phyloP scores from a whole-genome alignment of 192 early-diverging fungal species.

The Gryganskiella cystojenkinii region DNA sequence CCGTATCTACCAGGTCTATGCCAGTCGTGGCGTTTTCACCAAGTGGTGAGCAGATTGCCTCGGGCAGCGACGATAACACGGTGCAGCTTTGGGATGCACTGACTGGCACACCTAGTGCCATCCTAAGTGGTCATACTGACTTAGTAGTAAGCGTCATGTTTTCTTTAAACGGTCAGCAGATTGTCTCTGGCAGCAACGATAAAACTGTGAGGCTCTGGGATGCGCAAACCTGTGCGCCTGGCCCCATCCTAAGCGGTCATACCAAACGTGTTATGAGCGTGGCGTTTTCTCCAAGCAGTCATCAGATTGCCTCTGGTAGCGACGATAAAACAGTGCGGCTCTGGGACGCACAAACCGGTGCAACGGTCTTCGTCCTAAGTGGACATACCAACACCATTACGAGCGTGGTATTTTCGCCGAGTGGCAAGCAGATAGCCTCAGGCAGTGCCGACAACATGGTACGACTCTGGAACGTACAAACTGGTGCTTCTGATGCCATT shows the following conservation, averaged over 20 bases:
- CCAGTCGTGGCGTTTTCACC: too few relatives aligned
- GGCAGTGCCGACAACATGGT: slow-evolving; percentile 94
- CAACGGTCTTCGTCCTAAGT: too few relatives aligned
- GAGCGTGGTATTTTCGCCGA: slow-evolving; percentile 54
- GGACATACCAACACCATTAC: too few relatives aligned
- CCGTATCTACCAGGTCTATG: too few relatives aligned
- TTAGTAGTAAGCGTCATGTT: slow-evolving; percentile 83
- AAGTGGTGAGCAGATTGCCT: background rate
- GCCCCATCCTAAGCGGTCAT: too few relatives aligned
- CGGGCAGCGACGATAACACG: background rate
- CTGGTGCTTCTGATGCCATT: too few relatives aligned
- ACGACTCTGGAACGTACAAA: slow-evolving; percentile 18
- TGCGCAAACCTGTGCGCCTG: slow-evolving; percentile 11
- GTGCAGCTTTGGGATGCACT: background rate
- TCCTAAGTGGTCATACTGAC: slow-evolving; percentile 67
- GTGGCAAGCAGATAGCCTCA: slow-evolving; percentile 81
- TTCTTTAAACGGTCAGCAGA: slow-evolving; percentile 70
- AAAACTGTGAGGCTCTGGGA: slow-evolving; percentile 87
- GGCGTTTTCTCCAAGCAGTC: too few relatives aligned
- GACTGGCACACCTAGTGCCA: too few relatives aligned
- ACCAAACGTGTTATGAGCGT: too few relatives aligned
- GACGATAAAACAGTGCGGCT: too few relatives aligned
- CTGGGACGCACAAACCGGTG: too few relatives aligned
- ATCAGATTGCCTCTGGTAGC: too few relatives aligned
- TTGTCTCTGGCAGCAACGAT: slow-evolving; percentile 85